A percentile compares a stretch with the other conserved stretches of the same genome.
These are phyloP conservation scores for Eucalyptus pumila DNA, from an alignment of 345 rosid genomes.

Conservation along the genomic window DNA sequence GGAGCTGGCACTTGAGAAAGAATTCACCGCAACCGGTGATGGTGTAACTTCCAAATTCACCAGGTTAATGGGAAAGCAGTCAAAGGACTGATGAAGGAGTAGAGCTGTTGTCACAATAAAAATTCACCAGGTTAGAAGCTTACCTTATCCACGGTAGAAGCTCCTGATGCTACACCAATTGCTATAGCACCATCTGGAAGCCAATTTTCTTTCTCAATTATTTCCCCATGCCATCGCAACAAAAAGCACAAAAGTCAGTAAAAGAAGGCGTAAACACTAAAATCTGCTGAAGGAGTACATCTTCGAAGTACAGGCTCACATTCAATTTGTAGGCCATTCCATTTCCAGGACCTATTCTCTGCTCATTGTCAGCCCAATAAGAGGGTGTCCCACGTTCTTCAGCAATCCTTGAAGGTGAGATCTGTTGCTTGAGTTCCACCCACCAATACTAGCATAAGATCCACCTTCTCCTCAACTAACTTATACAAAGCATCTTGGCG, in stretches of 20 bases:
- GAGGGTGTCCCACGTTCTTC: constrained; percentile 81
- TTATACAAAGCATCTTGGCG: constrained; percentile 89
- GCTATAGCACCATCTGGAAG: constrained; percentile 76
- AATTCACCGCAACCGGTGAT: constrained; percentile 18
- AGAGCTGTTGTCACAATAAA: neutral
- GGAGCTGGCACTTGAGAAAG: constrained; percentile 19
- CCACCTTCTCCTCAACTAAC: constrained; percentile 73
- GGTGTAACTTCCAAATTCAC: neutral
- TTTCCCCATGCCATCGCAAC: constrained; percentile 57
- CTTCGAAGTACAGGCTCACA: constrained; percentile 19
- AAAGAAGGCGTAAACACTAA: neutral
- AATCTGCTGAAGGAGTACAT: neutral
- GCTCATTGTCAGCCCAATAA: constrained; percentile 76
- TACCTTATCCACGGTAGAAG: constrained; percentile 93
- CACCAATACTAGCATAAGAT: constrained; percentile 82
- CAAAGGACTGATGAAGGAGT: neutral
- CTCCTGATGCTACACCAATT: constrained; percentile 84
- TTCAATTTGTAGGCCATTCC: constrained; percentile 63
- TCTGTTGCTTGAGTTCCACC: constrained; percentile 98
- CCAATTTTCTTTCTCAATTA: constrained; percentile 80
- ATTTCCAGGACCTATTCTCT: constrained; percentile 90
- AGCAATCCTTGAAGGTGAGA: constrained; percentile 92
- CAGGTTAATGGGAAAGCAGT: neutral
- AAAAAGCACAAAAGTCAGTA: neutral
- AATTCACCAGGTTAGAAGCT: neutral